phyloP scores from a whole-genome alignment of 2,329 filamentous ascomycete genomes.

The Venturia carpophila region DNA sequence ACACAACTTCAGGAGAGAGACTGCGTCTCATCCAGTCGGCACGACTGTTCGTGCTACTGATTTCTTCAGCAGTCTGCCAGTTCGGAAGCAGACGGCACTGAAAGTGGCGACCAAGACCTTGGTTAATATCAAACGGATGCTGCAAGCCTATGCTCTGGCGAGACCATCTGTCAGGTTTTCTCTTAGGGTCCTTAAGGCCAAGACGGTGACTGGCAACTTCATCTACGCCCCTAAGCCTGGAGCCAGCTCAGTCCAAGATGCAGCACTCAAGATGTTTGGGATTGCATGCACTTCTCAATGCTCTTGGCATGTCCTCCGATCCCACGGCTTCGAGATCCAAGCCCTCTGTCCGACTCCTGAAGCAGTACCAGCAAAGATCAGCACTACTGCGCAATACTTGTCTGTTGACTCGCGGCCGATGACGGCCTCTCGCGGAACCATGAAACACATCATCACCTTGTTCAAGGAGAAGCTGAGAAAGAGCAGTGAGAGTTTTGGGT shows the following conservation, averaged over 20 bases:
- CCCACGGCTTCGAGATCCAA: constrained; percentile 42
- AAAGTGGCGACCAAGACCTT: constrained; percentile 53
- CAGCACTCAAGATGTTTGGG: constrained; percentile 55
- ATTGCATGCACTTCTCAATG: constrained; percentile 50
- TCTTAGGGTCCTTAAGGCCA: constrained; percentile 51
- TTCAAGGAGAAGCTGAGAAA: constrained; percentile 46
- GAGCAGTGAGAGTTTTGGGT: constrained; percentile 22
- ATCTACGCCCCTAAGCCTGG: constrained; percentile 52
- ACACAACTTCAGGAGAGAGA: constrained; percentile 30
- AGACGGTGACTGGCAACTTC: constrained; percentile 48
- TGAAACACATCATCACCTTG: constrained; percentile 50
- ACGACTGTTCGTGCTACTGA: constrained; percentile 56
- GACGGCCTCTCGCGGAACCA: constrained; percentile 45
- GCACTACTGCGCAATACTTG: constrained; percentile 46
- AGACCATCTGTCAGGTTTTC: constrained; percentile 54
- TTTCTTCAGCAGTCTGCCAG: constrained; percentile 54
- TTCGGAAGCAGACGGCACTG: constrained; percentile 51
- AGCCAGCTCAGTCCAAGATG: constrained; percentile 44
- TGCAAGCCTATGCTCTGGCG: constrained; percentile 59
- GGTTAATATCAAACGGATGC: constrained; percentile 49
- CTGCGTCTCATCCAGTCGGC: constrained; percentile 53
- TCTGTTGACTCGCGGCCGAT: constrained; percentile 64
- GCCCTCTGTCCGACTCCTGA: constrained; percentile 51
- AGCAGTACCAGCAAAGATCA: constrained; percentile 36
- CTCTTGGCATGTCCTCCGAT: constrained; percentile 32